Evolutionary conservation across 2,329 filamentous ascomycete genomes (phyloP).

Genomic region (Paecilomyces formosus): DNA sequence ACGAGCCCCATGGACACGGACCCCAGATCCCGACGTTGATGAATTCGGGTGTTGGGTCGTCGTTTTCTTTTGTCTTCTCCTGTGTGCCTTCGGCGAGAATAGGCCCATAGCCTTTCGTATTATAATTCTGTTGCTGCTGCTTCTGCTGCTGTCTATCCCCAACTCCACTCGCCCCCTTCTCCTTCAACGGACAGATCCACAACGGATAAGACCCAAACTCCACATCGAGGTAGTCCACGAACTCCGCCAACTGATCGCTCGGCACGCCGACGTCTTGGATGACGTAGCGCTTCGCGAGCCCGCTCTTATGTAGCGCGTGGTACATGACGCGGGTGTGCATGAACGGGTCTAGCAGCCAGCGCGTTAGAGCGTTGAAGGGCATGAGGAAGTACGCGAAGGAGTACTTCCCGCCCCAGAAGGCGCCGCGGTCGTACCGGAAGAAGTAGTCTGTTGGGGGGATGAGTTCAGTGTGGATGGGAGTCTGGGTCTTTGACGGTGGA

Average conservation of each 20-base stretch:
- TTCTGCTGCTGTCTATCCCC: background rate
- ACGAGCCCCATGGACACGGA: slow-evolving; percentile 50
- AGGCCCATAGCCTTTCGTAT: too few species aligned
- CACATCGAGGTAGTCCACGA: slow-evolving; percentile 45
- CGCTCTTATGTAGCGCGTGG: slow-evolving; percentile 53
- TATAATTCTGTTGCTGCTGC: too few species aligned
- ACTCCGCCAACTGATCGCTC: slow-evolving; percentile 42
- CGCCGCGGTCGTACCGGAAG: slow-evolving; percentile 52
- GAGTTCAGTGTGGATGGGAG: background rate
- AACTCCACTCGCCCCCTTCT: slow-evolving; percentile 7
- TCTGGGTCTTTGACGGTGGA: slow-evolving; percentile 11
- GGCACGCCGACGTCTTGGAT: slow-evolving; percentile 59
- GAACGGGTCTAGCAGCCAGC: slow-evolving; percentile 53
- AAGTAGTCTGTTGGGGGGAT: slow-evolving; percentile 30
- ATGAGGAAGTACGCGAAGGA: slow-evolving; percentile 55
- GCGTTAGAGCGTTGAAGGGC: slow-evolving; percentile 53
- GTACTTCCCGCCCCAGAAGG: slow-evolving; percentile 57
- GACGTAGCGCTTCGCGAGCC: slow-evolving; percentile 49
- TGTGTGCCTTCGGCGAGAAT: background rate
- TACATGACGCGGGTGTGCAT: slow-evolving; percentile 57
- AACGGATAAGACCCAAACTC: slow-evolving; percentile 47
- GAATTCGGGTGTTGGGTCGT: background rate
- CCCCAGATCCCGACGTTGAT: slow-evolving; percentile 67
- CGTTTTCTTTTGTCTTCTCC: background rate
- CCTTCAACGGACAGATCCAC: slow-evolving; percentile 50